Evolutionary conservation across 768 basidiomycete species (phyloP).

Genomic region (Kwoniella sp.): DNA sequence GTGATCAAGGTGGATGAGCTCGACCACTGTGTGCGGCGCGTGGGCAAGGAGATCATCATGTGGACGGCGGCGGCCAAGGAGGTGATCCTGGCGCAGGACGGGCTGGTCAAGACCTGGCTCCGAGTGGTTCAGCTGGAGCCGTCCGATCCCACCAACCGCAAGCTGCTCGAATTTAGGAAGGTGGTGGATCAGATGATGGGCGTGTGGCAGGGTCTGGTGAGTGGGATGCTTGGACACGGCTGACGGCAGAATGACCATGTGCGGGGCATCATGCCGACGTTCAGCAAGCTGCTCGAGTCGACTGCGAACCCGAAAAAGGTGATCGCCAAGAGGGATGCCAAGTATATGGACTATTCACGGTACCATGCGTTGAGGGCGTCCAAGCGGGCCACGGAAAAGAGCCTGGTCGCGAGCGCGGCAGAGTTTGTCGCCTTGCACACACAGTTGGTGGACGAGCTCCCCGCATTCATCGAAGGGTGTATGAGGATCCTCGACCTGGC

Average conservation of each 20-base stretch:
- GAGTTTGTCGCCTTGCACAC: slow-evolving; percentile 49
- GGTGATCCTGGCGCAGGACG: slow-evolving; percentile 31
- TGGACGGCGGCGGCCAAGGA: slow-evolving; percentile 42
- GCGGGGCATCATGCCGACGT: slow-evolving; percentile 40
- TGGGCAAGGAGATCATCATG: slow-evolving; percentile 43
- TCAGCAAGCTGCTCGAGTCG: slow-evolving; percentile 39
- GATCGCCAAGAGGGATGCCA: slow-evolving; percentile 37
- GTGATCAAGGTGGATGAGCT: slow-evolving; percentile 27
- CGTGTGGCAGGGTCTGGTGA: slow-evolving; percentile 38
- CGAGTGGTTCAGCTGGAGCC: slow-evolving; percentile 41
- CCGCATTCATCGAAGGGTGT: slow-evolving; percentile 45
- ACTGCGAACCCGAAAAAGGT: slow-evolving; percentile 44
- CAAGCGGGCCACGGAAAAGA: slow-evolving; percentile 30
- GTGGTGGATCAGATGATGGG: slow-evolving; percentile 34
- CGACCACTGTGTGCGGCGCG: slow-evolving; percentile 29
- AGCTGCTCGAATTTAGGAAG: slow-evolving; percentile 41
- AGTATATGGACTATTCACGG: slow-evolving; percentile 40
- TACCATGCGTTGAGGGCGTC: slow-evolving; percentile 29
- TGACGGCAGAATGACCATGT: slow-evolving; percentile 41
- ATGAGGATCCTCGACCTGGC: slow-evolving; percentile 43
- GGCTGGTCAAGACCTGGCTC: slow-evolving; percentile 33
- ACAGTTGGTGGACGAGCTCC: slow-evolving; percentile 50
- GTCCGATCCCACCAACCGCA: slow-evolving; percentile 37
- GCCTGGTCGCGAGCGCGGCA: slow-evolving; percentile 35
- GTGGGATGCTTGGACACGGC: slow-evolving; percentile 1